Evolutionary conservation across 2,329 filamentous ascomycete genomes (phyloP).

Genomic region (Phaeophleospora eucalypticola): DNA sequence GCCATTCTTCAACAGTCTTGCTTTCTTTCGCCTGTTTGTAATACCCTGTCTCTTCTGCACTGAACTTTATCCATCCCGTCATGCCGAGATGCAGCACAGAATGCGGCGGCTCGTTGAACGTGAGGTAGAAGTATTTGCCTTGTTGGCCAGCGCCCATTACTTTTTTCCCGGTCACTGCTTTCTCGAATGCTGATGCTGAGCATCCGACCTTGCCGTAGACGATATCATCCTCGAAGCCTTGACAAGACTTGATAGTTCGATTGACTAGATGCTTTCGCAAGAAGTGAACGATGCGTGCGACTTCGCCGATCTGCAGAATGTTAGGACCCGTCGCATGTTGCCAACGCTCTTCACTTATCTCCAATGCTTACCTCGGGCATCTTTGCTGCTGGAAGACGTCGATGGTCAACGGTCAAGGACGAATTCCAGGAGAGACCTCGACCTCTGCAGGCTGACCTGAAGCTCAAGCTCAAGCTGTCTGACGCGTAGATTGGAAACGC

Average conservation of each 20-base stretch:
- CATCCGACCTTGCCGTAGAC: conserved; percentile 91
- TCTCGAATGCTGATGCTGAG: conserved; percentile 67
- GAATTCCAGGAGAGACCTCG: no score
- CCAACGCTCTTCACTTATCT: no score
- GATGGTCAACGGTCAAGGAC: no score
- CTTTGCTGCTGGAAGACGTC: not conserved
- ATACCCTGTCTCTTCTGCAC: conserved; percentile 70
- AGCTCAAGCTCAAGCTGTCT: no score
- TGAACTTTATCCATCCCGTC: conserved; percentile 83
- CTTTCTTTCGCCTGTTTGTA: conserved; percentile 61
- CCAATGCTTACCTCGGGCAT: conserved; percentile 19
- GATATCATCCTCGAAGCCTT: conserved; percentile 72
- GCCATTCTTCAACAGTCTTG: conserved; percentile 61
- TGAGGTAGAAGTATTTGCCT: conserved; percentile 96
- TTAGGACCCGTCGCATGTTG: no score
- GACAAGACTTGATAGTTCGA: conserved; percentile 67
- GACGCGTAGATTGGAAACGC: no score
- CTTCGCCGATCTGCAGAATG: conserved; percentile 47
- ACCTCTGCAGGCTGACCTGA: no score
- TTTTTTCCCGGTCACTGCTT: conserved; percentile 70
- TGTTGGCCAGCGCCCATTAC: conserved; percentile 71
- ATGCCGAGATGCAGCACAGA: conserved; percentile 55
- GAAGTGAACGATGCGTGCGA: conserved; percentile 82
- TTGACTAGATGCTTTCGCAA: conserved; percentile 79
- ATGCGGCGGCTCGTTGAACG: conserved; percentile 74